A percentile compares a stretch with the other conserved stretches of the same genome.
phyloP scores from a whole-genome alignment of 805 yeast genomes.

The Candida patagonica region DNA sequence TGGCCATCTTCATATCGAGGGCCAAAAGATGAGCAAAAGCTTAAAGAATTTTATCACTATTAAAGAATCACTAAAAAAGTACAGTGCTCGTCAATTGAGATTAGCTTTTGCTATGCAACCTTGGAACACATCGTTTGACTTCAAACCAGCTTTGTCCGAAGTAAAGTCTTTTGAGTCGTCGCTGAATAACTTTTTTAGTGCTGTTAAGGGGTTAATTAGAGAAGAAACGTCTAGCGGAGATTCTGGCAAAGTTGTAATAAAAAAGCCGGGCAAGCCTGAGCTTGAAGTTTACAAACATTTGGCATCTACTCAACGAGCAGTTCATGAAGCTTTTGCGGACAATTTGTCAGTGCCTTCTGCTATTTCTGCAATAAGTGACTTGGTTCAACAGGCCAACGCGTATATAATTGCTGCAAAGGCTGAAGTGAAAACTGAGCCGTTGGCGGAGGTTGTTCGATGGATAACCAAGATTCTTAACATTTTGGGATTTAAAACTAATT shows the following conservation, averaged over 20 bases:
- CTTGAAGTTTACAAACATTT: constrained; percentile 45
- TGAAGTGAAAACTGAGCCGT: constrained; percentile 53
- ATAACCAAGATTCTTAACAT: constrained; percentile 60
- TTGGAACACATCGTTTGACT: constrained; percentile 91
- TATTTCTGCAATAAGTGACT: constrained; percentile 51
- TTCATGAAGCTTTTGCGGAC: constrained; percentile 78
- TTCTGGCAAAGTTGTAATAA: constrained; percentile 45
- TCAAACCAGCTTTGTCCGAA: constrained; percentile 73
- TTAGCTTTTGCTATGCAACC: constrained; percentile 82
- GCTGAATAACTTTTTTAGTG: constrained; percentile 68
- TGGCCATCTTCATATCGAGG: constrained; percentile 96
- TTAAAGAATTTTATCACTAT: constrained; percentile 92
- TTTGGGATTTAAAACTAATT: constrained; percentile 67
- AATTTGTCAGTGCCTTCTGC: constrained; percentile 76
- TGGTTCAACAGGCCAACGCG: constrained; percentile 62
- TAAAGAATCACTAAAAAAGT: constrained; percentile 70
- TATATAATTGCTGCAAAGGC: constrained; percentile 50
- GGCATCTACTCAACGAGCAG: constrained; percentile 42
- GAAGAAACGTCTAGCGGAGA: constrained; percentile 50
- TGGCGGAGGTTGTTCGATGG: constrained; percentile 56
- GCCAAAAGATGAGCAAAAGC: constrained; percentile 95
- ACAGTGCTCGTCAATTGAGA: constrained; percentile 74
- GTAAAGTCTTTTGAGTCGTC: constrained; percentile 69
- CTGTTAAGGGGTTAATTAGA: constrained; percentile 67
- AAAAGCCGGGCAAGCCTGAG: constrained; percentile 51